These are phyloP conservation scores for Zelonia costaricensis DNA, from an alignment of 208 protist species.

Conservation along the genomic window DNA sequence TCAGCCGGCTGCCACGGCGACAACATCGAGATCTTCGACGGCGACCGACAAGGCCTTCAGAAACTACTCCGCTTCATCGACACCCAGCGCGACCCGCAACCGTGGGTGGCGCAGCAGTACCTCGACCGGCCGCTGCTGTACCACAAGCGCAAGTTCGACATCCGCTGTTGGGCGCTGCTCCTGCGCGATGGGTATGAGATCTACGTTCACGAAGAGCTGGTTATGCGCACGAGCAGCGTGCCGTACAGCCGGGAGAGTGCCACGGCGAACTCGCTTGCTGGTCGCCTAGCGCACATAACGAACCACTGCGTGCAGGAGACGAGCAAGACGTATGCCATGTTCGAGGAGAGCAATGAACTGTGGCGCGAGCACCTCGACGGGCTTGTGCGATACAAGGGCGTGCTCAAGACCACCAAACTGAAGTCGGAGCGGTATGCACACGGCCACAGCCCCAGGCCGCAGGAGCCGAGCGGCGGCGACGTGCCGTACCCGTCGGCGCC, in stretches of 20 bases:
- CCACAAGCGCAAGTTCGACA: slow-evolving; percentile 88
- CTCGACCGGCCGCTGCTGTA: slow-evolving; percentile 84
- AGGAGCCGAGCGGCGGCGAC: slow-evolving; percentile 15
- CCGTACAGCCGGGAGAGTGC: slow-evolving; percentile 54
- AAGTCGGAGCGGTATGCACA: slow-evolving; percentile 10
- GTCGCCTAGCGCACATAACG: slow-evolving; percentile 71
- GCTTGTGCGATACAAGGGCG: slow-evolving; percentile 70
- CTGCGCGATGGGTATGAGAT: slow-evolving; percentile 59
- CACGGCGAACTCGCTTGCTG: slow-evolving; percentile 39
- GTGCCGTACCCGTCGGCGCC: slow-evolving; percentile 2
- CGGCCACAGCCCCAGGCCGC: slow-evolving; percentile 16
- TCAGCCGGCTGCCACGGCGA: slow-evolving; percentile 77
- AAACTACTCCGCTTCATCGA: slow-evolving; percentile 52
- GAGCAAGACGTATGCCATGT: slow-evolving; percentile 50
- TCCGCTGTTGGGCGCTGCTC: slow-evolving; percentile 84
- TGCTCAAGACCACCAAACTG: slow-evolving; percentile 28
- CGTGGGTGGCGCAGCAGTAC: slow-evolving; percentile 87
- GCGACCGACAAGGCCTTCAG: slow-evolving; percentile 39
- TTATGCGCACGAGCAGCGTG: slow-evolving; percentile 85
- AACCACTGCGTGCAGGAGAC: slow-evolving; percentile 91
- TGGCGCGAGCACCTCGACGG: slow-evolving; percentile 81
- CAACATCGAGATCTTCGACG: slow-evolving; percentile 75
- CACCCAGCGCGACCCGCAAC: slow-evolving; percentile 17
- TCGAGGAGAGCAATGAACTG: slow-evolving; percentile 81
- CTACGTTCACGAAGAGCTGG: slow-evolving; percentile 72